Base-by-base conservation (phyloP, 805 yeast genomes). In the Lachancea meyersii region DNA sequence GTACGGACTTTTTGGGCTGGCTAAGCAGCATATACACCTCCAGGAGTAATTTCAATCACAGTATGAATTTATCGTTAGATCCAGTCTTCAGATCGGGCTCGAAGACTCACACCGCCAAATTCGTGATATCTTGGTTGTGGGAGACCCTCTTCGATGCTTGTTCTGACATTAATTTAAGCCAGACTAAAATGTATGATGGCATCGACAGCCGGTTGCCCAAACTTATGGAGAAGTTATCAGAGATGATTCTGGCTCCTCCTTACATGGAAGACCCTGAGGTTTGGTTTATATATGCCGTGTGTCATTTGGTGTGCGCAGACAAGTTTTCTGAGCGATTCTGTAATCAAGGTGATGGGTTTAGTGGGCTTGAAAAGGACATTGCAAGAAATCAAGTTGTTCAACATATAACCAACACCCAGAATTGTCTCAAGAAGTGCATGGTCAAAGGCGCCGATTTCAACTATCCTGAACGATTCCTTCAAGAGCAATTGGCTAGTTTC, bases 261-360 rank as follows among this genome's bases (percentile, higher is more conserved):
- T 61, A 49, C 40, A 59, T 58, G 57, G 66, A 61, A 35, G 63
- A 57, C 28, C 46, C 60, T 2, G 58, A 59, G 43, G 42, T 61
- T 14, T 59, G 63, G 63, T 60, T 54, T 35, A 55, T 61, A 7
- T 53, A 43, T 31, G 55, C 56, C 4, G 38, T 55, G 19, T 52
- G 60, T 21, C 60, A 60, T 46, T 27, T 58, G 36, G 48, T 55
- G 0, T 52, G 49, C 31, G 63, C 61, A 5, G 58, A 57, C 38
- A 35, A 45, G 2, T 44, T 58, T 16, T 52, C 60, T 2, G 26
- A 24, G 7, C 47, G 43, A 17, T 49, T 53, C 34, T 43, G 45
- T 31, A 28, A 32, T n/a, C 30, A 30, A 18, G n/a, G 33, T 23
- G 33, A 24, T 3, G 33, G 19, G 11, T 36, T 41, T 19, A 40